These are phyloP conservation scores for Fusarium avenaceum DNA, from an alignment of 2,329 filamentous ascomycete genomes.

Conservation along the genomic window DNA sequence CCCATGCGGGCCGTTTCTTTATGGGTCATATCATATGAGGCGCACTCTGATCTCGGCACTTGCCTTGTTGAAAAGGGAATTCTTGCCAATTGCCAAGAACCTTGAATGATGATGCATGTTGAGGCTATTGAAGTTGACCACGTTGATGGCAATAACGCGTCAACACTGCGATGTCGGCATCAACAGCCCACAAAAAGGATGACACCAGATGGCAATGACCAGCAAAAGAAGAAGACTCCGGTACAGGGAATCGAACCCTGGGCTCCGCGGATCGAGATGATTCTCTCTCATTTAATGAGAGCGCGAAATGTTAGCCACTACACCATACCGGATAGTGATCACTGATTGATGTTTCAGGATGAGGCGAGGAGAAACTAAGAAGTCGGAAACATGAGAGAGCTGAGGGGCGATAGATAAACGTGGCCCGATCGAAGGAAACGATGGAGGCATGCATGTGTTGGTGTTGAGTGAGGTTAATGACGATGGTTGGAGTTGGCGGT, in stretches of 20 bases:
- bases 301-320: conserved; percentile 54
- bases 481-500: background rate
- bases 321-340: conserved; percentile 51
- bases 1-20: background rate
- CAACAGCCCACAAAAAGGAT: background rate
- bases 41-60: background rate
- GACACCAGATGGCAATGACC: background rate
- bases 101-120: background rate
- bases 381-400: background rate
- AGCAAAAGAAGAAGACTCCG: background rate
- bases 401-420: background rate
- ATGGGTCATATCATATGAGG: background rate
- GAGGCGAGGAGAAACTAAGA: background rate
- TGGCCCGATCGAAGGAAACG: background rate
- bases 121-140: too few species aligned
- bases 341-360: background rate
- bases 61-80: background rate
- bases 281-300: conserved; percentile 39
- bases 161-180: background rate
- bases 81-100: too few species aligned
- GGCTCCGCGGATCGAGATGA: background rate
- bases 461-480: background rate
- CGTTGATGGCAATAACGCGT: background rate
- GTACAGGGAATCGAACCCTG: background rate
- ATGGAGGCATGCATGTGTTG: background rate